phyloP scores from a whole-genome alignment of 2,329 filamentous ascomycete genomes.

The Diaporthe velutina region DNA sequence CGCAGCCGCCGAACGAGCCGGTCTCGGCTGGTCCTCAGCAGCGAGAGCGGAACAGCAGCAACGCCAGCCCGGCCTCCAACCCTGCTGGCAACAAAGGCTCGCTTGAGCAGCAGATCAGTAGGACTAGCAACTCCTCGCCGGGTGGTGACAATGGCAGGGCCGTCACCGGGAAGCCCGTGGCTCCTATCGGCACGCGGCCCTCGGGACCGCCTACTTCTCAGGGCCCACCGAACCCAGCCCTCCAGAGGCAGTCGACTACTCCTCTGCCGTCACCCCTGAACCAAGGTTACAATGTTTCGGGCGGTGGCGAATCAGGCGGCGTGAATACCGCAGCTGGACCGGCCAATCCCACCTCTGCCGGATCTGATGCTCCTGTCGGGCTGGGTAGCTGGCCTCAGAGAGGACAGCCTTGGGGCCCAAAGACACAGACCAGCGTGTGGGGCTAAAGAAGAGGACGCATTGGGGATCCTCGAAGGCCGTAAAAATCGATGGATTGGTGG shows the following conservation, averaged over 20 bases:
- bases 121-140: slow-evolving; percentile 89
- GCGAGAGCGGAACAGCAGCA: slow-evolving; percentile 83
- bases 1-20: slow-evolving; percentile 56
- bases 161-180: slow-evolving; percentile 73
- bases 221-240: slow-evolving; percentile 67
- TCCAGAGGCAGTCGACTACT: slow-evolving; percentile 88
- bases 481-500: background rate
- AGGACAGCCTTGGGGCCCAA: slow-evolving; percentile 79
- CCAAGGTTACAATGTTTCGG: slow-evolving; percentile 74
- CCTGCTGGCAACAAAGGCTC: slow-evolving; percentile 69
- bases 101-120: slow-evolving; percentile 75
- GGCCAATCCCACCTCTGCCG: slow-evolving; percentile 67
- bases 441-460: slow-evolving; percentile 65
- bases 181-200: slow-evolving; percentile 93
- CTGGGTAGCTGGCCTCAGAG: slow-evolving; percentile 59
- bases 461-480: background rate
- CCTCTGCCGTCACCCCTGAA: slow-evolving; percentile 91
- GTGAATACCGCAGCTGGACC: slow-evolving; percentile 64
- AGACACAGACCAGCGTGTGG: slow-evolving; percentile 88
- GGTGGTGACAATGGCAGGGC: slow-evolving; percentile 70
- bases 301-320: slow-evolving; percentile 59
- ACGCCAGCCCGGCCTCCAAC: slow-evolving; percentile 83
- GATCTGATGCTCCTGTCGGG: slow-evolving; percentile 58
- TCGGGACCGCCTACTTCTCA: slow-evolving; percentile 59
- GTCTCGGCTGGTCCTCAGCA: slow-evolving; percentile 62